phyloP scores from a whole-genome alignment of 257 asterid genomes.

The Gentiana macrophylla region DNA sequence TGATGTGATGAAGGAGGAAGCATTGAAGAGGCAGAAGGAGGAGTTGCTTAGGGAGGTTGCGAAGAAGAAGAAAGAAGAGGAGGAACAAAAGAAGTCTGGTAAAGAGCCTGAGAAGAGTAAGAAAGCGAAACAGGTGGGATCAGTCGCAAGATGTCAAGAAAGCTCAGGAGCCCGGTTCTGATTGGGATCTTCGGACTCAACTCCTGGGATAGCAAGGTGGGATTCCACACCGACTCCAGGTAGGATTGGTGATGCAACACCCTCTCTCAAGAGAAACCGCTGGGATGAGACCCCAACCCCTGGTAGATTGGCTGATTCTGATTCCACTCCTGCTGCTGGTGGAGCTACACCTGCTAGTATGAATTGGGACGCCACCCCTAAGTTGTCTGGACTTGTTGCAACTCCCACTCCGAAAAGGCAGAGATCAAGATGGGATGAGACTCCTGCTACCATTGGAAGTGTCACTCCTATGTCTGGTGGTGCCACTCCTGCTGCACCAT shows the following conservation, averaged over 20 bases:
- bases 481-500: slow-evolving; percentile 78
- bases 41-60: slow-evolving; percentile 69
- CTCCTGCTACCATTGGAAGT: slow-evolving; percentile 93
- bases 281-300: slow-evolving; percentile 98
- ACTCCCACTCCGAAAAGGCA: slow-evolving; percentile 92
- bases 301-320: slow-evolving; percentile 69
- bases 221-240: slow-evolving; percentile 97
- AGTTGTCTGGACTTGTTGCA: slow-evolving; percentile 63
- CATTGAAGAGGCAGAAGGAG: slow-evolving; percentile 64
- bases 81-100: slow-evolving; percentile 55
- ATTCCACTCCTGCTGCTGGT: slow-evolving; percentile 77
- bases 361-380: slow-evolving; percentile 93
- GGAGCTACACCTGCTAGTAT: slow-evolving; percentile 93
- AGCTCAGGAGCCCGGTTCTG: slow-evolving; percentile 56
- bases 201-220: slow-evolving; percentile 95
- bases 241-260: slow-evolving; percentile 81
- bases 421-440: slow-evolving; percentile 98
- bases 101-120: slow-evolving; percentile 59
- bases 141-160: slow-evolving; percentile 71
- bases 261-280: slow-evolving; percentile 61
- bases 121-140: slow-evolving; percentile 97
- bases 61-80: slow-evolving; percentile 71
- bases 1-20: slow-evolving; percentile 72
- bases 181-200: slow-evolving; percentile 79
- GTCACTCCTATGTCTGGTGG: slow-evolving; percentile 66